A percentile compares a stretch with the other conserved stretches of the same genome.
Conservation (phyloP, 2,329 filamentous ascomycete species). For the Tolypocladium endophyticum region DNA sequence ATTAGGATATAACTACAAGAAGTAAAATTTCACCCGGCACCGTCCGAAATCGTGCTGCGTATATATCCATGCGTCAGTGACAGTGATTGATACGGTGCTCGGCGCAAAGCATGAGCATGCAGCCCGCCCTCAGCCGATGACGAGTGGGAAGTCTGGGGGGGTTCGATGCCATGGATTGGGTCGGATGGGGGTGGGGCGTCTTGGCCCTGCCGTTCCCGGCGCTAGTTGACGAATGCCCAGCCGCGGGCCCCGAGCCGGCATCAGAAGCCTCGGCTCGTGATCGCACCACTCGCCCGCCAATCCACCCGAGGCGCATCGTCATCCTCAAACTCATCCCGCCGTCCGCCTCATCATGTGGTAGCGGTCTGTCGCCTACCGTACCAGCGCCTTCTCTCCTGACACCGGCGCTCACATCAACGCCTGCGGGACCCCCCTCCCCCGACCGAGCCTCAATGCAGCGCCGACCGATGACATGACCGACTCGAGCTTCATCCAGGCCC, state of each 20-base stretch:
- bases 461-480: slow-evolving; percentile 39
- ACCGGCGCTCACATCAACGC: background rate
- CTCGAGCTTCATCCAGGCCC: slow-evolving; percentile 74
- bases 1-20: background rate
- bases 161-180: background rate
- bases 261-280: background rate
- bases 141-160: background rate
- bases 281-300: slow-evolving; percentile 2
- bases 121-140: background rate
- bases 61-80: background rate
- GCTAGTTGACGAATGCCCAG: background rate
- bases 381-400: background rate
- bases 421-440: background rate
- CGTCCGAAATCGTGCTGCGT: background rate
- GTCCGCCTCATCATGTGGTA: background rate
- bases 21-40: background rate
- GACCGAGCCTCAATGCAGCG: slow-evolving; percentile 13
- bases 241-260: background rate
- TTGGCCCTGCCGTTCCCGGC: background rate
- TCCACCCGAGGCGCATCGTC: background rate
- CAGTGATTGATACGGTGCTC: background rate
- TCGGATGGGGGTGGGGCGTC: background rate
- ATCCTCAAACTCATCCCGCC: background rate
- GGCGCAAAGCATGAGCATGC: background rate
- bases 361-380: background rate